Evolutionary conservation across 2,329 filamentous ascomycete species (phyloP).

Genomic region (Arthrobotrys musiformis): DNA sequence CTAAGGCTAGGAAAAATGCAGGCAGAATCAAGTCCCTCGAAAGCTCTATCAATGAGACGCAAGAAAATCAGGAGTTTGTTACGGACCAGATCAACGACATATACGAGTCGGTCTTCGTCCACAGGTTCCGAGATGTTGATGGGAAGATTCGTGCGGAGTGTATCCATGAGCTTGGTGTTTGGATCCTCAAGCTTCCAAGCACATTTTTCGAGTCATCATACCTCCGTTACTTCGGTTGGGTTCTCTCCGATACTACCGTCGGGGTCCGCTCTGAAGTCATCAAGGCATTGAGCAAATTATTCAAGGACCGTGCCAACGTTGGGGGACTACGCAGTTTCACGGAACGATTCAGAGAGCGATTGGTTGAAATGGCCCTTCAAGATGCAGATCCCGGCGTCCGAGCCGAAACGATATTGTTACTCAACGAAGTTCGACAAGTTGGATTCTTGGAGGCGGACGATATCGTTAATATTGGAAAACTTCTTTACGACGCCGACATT

Average conservation of each 20-base stretch:
- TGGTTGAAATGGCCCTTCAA: conserved; percentile 91
- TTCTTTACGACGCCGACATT: conserved; percentile 88
- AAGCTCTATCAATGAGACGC: conserved; percentile 75
- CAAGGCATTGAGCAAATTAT: conserved; percentile 81
- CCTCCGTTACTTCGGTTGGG: conserved; percentile 93
- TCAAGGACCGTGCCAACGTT: conserved; percentile 82
- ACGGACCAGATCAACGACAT: conserved; percentile 81
- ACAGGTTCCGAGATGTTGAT: conserved; percentile 94
- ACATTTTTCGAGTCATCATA: conserved; percentile 91
- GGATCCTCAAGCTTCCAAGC: conserved; percentile 86
- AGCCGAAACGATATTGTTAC: conserved; percentile 80
- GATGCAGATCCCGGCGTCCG: conserved; percentile 85
- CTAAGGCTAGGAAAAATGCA: conserved; percentile 80
- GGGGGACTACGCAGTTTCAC: conserved; percentile 85
- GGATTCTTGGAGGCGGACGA: conserved; percentile 91
- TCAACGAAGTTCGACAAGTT: conserved; percentile 82
- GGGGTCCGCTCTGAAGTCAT: conserved; percentile 85
- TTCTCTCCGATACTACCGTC: conserved; percentile 82
- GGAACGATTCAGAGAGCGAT: conserved; percentile 83
- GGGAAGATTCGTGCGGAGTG: conserved; percentile 88
- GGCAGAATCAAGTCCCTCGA: conserved; percentile 78
- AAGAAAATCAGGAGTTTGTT: conserved; percentile 75
- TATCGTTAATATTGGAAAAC: conserved; percentile 84
- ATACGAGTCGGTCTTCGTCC: conserved; percentile 94
- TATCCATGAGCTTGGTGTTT: conserved; percentile 83